Conservation (phyloP, 164 flowering plant species). For the Echeveria elegans region DNA sequence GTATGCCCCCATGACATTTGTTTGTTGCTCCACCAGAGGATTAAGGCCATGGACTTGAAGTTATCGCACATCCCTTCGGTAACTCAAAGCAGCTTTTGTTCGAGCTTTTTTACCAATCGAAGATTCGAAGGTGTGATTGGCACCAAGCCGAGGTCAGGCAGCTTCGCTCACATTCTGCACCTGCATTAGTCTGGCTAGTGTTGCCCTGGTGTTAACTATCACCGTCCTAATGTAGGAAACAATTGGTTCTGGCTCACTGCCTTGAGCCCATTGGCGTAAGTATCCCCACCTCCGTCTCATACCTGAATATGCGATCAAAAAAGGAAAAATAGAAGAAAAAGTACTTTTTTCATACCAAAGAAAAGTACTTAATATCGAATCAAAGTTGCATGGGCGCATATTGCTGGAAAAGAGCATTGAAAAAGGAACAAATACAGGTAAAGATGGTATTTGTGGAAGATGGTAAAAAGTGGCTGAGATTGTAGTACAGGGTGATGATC, state of each 20-base stretch:
- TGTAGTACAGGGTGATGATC: slow-evolving; percentile 89
- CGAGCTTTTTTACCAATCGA: neutral
- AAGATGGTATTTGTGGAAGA: slow-evolving; percentile 68
- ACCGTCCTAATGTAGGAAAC: slow-evolving; percentile 80
- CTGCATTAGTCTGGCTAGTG: slow-evolving; percentile 85
- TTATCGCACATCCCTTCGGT: too few relatives aligned
- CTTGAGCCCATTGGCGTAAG: slow-evolving; percentile 92
- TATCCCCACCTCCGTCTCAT: neutral
- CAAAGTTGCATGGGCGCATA: slow-evolving; percentile 59
- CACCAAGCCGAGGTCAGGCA: slow-evolving; percentile 85
- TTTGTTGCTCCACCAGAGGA: too few relatives aligned
- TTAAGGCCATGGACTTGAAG: too few relatives aligned
- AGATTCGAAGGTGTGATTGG: slow-evolving; percentile 97
- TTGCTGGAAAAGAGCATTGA: slow-evolving; percentile 82
- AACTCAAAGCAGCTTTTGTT: too few relatives aligned
- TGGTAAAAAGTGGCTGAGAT: slow-evolving; percentile 61
- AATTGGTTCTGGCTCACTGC: slow-evolving; percentile 73
- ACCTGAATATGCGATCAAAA: too few relatives aligned
- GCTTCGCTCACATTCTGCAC: slow-evolving; percentile 94
- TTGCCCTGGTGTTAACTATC: slow-evolving; percentile 88
- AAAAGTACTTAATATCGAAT: neutral
- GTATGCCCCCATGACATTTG: too few relatives aligned
- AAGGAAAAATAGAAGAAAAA: too few relatives aligned
- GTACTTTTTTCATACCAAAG: too few relatives aligned
- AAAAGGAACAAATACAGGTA: slow-evolving; percentile 90